Percentiles rank a stretch among this genome's conserved stretches.
Conservation (phyloP, 2,329 filamentous ascomycete genomes). For the Aspergillus ochraceus region DNA sequence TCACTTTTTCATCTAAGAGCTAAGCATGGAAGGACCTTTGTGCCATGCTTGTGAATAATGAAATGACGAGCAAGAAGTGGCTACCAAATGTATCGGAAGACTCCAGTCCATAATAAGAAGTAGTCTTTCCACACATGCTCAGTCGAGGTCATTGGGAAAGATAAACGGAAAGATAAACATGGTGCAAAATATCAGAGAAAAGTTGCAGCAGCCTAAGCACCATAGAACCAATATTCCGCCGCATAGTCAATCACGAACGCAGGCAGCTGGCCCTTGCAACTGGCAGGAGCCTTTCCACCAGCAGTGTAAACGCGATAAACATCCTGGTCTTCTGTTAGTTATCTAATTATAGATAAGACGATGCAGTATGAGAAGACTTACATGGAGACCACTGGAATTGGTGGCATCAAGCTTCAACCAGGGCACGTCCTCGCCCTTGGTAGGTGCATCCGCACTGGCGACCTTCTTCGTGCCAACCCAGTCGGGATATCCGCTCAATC, state of each 20-base stretch:
- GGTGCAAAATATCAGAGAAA: background rate
- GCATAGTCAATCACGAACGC: constrained; percentile 40
- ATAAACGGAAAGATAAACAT: no score
- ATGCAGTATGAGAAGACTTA: constrained; percentile 16
- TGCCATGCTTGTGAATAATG: no score
- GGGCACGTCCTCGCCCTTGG: constrained; percentile 24
- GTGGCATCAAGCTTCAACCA: constrained; percentile 35
- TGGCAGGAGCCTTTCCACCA: constrained; percentile 34
- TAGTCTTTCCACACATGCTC: background rate
- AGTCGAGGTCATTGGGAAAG: no score
- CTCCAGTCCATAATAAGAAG: no score
- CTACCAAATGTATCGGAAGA: no score
- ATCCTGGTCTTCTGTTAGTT: constrained; percentile 29
- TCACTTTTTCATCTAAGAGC: no score
- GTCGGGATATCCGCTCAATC: constrained; percentile 19
- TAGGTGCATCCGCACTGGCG: constrained; percentile 29
- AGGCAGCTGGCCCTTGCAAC: constrained; percentile 32
- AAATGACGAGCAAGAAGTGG: no score
- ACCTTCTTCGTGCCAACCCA: constrained; percentile 30
- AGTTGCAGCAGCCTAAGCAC: background rate
- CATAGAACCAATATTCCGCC: constrained; percentile 48
- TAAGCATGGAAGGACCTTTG: no score
- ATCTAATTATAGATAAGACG: background rate
- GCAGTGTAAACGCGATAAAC: constrained; percentile 44
- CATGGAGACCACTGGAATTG: constrained; percentile 30